Conservation (phyloP, 768 basidiomycete species). For the Chalciporus pseudorubinellus region DNA sequence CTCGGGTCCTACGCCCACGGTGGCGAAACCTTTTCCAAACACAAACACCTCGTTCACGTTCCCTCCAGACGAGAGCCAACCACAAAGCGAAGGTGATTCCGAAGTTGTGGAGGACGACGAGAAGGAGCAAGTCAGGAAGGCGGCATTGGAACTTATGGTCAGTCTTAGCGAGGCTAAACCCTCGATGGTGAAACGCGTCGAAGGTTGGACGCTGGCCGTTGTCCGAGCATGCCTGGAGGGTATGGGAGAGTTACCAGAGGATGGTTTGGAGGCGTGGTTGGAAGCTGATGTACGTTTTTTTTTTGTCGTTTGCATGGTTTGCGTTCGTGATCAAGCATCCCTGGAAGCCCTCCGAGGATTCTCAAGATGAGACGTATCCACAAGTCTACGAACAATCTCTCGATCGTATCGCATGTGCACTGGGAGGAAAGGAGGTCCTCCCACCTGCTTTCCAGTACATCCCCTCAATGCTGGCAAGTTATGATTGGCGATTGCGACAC, state of each 20-base stretch:
- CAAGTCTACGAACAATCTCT: slow-evolving; percentile 80
- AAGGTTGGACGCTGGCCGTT: slow-evolving; percentile 68
- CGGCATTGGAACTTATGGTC: slow-evolving; percentile 82
- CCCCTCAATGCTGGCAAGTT: slow-evolving; percentile 75
- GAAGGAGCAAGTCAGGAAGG: slow-evolving; percentile 63
- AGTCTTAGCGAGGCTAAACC: slow-evolving; percentile 74
- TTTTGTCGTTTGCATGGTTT: background rate
- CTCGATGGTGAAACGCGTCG: slow-evolving; percentile 61
- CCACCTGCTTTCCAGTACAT: slow-evolving; percentile 82
- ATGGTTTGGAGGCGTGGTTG: slow-evolving; percentile 58
- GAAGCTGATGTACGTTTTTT: slow-evolving; percentile 64
- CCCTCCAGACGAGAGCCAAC: slow-evolving; percentile 33
- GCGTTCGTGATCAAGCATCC: background rate
- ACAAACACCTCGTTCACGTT: slow-evolving; percentile 39
- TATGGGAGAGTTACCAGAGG: slow-evolving; percentile 75
- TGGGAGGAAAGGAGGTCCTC: slow-evolving; percentile 73
- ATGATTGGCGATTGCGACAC: slow-evolving; percentile 84
- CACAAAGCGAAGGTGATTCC: slow-evolving; percentile 29
- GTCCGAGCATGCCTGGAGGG: slow-evolving; percentile 79
- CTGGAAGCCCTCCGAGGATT: slow-evolving; percentile 59
- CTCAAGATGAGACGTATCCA: slow-evolving; percentile 61
- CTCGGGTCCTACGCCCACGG: slow-evolving; percentile 52
- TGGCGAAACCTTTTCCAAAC: slow-evolving; percentile 43
- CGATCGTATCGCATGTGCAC: slow-evolving; percentile 76
- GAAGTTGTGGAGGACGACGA: slow-evolving; percentile 58